Evolutionary conservation across 805 yeast genomes (phyloP), one percentile per base, ranked within the genome.

Genomic region (Saturnispora kantuleensis): DNA sequence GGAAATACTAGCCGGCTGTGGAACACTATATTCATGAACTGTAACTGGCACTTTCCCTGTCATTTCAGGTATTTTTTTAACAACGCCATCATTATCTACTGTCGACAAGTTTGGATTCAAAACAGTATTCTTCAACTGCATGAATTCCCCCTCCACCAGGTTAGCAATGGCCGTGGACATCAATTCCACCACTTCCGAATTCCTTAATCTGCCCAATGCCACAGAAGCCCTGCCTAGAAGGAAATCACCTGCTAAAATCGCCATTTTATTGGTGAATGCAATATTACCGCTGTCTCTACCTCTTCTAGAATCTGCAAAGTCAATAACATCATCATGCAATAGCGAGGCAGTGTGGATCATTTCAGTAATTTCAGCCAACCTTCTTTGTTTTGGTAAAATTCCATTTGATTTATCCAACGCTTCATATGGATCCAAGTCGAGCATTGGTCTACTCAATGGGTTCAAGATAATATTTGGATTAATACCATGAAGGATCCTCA

Each of bases 331-430:
- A 65, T 93, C 98, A 62, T 93, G 98, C 44, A 93, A 72, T 51
- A 93, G 67, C 10, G 95, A 84, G 3, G 98, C 97, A 1, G 97
- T 93, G 63, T 93, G 98, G 52, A 93, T 93, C 95, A 93, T 85
- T 65, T 93, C 98, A 9, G 90, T 96, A 56, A 93, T 90, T 66
- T 93, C 98, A 1, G 98, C 97, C 45, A 93, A 71, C 47, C 98
- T 74, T 52, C 97, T 73, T 66, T 93, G 98, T 54, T 93, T 88
- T 38, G 98, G 97, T 47, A 90, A 68, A 41, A 93, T 86, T 1
- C 96, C 96, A 54, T 77, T 76, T 46, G 76, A 67, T 12, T 70
- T 64, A 48, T 74, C 76, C 41, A 74, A 74, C 46, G 65, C 67
- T 13, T 53, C 53, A 48, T 68, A 62, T 39, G 76, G 70, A 0